These are phyloP conservation scores for Trichophyton simii DNA, from an alignment of 2,329 filamentous ascomycete genomes.

Conservation along the genomic window DNA sequence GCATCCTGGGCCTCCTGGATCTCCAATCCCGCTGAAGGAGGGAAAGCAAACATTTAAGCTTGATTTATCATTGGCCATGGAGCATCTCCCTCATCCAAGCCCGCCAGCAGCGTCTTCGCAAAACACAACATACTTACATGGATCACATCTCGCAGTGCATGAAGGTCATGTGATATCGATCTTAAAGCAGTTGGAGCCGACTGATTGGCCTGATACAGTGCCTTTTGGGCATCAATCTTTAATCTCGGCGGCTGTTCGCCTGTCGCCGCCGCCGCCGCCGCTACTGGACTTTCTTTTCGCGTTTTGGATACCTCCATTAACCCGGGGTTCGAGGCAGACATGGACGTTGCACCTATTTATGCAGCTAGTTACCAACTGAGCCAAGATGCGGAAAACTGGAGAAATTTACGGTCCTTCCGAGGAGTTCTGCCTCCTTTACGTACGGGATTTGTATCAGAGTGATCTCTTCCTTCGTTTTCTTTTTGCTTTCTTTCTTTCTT, in stretches of 20 bases:
- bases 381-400: background rate
- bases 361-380: background rate
- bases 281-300: background rate
- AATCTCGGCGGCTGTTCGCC: background rate
- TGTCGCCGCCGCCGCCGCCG: too few relatives aligned
- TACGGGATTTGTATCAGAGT: background rate
- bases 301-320: background rate
- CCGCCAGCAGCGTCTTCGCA: background rate
- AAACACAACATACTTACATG: too few relatives aligned
- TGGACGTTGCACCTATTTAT: background rate
- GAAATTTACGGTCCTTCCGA: background rate
- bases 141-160: constrained; percentile 8
- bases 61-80: background rate
- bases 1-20: background rate
- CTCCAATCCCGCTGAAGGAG: background rate
- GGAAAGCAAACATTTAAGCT: background rate
- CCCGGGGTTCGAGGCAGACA: background rate
- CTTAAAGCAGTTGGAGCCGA: background rate
- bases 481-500: too few relatives aligned
- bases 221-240: background rate
- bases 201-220: background rate
- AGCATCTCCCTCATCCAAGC: background rate
- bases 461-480: too few relatives aligned
- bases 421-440: background rate
- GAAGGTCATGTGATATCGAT: constrained; percentile 9